Percentiles rank a stretch among this genome's conserved stretches.
phyloP scores from a whole-genome alignment of 257 asterid species.

The Ligustrum vulgare region DNA sequence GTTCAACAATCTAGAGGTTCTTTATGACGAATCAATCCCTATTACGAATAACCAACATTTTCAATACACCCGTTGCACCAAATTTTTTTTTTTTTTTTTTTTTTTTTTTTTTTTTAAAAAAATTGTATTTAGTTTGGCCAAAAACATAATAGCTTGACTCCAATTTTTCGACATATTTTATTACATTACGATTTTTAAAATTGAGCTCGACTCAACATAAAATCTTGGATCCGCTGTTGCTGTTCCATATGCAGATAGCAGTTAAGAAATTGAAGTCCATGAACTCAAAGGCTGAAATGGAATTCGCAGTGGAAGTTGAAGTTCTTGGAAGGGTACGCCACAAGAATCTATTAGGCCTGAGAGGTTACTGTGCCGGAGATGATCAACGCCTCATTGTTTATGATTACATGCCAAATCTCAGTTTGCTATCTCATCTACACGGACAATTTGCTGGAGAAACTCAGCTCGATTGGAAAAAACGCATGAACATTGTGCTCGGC shows the following conservation, averaged over 20 bases:
- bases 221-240: too few species aligned
- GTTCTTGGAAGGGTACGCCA: slow-evolving; percentile 82
- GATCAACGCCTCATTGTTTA: slow-evolving; percentile 79
- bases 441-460: slow-evolving; percentile 65
- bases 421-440: slow-evolving; percentile 73
- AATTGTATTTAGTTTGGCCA: too few species aligned
- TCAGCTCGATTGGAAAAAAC: slow-evolving; percentile 69
- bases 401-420: slow-evolving; percentile 87
- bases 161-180: too few species aligned
- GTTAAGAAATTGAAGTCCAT: slow-evolving; percentile 79
- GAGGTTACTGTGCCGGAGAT: slow-evolving; percentile 77
- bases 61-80: too few species aligned
- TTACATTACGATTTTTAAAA: too few species aligned
- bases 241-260: slow-evolving; percentile 51
- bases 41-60: too few species aligned
- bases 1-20: too few species aligned
- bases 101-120: too few species aligned
- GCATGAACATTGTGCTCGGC: slow-evolving; percentile 65
- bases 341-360: slow-evolving; percentile 70
- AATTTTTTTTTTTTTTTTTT: too few species aligned
- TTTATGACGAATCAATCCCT: too few species aligned
- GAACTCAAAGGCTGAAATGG: slow-evolving; percentile 90
- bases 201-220: too few species aligned
- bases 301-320: slow-evolving; percentile 84
- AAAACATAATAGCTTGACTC: too few species aligned